These are phyloP conservation scores for Toxoplasma gondii DNA, from an alignment of 169 alveolate genomes.

Conservation along the genomic window DNA sequence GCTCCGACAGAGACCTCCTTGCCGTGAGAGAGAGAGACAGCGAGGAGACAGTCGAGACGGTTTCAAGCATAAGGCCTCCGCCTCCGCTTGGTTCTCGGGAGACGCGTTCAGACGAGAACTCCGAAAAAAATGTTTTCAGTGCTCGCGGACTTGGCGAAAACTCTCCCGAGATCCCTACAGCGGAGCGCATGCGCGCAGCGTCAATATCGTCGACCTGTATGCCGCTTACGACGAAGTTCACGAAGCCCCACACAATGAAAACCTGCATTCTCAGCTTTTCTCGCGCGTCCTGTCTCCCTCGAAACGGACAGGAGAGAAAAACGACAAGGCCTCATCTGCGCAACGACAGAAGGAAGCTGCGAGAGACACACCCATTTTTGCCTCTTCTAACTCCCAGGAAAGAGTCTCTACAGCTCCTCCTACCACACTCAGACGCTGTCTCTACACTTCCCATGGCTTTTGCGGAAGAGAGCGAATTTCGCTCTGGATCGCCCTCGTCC, in stretches of 20 bases:
- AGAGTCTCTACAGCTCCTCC: not conserved
- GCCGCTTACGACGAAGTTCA: conserved; percentile 27
- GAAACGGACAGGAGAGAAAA: not conserved
- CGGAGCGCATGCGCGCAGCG: conserved; percentile 12
- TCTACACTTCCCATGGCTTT: no score
- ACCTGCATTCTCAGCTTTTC: not conserved
- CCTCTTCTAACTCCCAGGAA: not conserved
- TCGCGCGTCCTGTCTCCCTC: no score
- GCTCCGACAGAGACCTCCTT: not conserved
- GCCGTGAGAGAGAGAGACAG: not conserved
- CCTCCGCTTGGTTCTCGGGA: not conserved
- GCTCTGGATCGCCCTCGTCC: conserved; percentile 13
- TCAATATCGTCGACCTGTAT: conserved; percentile 11
- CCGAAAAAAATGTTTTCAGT: not conserved
- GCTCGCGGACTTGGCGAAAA: not conserved
- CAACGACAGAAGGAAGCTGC: no score
- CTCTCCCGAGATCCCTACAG: not conserved
- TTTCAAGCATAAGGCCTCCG: not conserved
- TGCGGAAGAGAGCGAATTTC: not conserved
- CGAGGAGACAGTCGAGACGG: not conserved
- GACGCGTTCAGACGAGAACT: not conserved
- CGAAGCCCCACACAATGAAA: not conserved
- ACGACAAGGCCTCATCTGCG: no score
- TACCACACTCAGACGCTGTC: not conserved
- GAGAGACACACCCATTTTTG: not conserved